phyloP scores from a whole-genome alignment of 139 green algal genomes.

The Auxenochlorella pyrenoidosa region DNA sequence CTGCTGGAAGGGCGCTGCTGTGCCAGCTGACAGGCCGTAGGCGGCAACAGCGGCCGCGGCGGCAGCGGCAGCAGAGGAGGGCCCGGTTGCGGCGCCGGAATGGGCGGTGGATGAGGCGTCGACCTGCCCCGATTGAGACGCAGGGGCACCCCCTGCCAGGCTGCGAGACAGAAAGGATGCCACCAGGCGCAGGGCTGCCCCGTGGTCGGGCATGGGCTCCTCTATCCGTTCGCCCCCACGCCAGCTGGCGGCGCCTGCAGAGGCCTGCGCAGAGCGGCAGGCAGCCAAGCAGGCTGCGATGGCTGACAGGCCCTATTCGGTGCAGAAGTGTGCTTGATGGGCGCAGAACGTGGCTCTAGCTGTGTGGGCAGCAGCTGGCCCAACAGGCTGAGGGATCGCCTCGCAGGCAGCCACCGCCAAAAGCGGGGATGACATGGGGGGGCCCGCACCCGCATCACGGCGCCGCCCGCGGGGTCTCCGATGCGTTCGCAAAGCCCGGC shows the following conservation, averaged over 20 bases:
- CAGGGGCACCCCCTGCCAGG: no score
- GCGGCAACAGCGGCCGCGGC: background rate
- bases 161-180: background rate
- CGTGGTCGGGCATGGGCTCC: slow-evolving; percentile 59
- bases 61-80: background rate
- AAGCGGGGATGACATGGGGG: background rate
- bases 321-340: no score
- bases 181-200: slow-evolving; percentile 50
- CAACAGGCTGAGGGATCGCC: background rate
- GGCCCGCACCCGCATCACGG: background rate
- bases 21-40: background rate
- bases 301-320: no score
- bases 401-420: no score
- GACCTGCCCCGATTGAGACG: no score
- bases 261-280: background rate
- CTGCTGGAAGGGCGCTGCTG: background rate
- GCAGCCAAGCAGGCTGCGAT: background rate
- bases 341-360: no score
- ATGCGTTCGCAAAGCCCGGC: slow-evolving; percentile 78
- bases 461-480: slow-evolving; percentile 46
- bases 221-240: background rate
- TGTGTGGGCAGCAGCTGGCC: no score
- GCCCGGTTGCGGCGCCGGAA: background rate
- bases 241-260: background rate
- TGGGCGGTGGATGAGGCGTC: background rate